Evolutionary conservation across 1,139 yeast species (phyloP).

Genomic region (Suhomyces anneliseae): DNA sequence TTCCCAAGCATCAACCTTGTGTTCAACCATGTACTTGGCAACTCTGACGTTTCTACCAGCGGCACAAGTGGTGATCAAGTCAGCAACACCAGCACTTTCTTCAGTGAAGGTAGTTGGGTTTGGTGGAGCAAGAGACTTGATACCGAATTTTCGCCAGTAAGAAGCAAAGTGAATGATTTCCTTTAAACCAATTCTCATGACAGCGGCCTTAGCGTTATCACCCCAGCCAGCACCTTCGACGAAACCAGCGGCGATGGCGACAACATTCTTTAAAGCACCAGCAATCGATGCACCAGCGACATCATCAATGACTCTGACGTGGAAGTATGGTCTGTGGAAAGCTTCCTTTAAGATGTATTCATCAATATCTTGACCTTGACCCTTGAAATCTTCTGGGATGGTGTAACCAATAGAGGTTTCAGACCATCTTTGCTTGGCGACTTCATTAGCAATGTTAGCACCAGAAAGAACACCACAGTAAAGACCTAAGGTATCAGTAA

Average conservation of each 20-base stretch:
- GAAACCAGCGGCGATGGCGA: conserved; percentile 91
- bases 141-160: conserved; percentile 64
- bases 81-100: conserved; percentile 96
- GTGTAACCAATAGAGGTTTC: conserved; percentile 94
- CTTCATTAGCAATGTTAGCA: conserved; percentile 93
- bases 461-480: conserved; percentile 95
- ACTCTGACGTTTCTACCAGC: conserved; percentile 95
- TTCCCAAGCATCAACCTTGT: conserved; percentile 69
- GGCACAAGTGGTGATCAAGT: conserved; percentile 91
- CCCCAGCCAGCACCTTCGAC: conserved; percentile 98
- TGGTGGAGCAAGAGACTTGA: conserved; percentile 62
- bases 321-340: conserved; percentile 96
- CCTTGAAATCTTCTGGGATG: conserved; percentile 66
- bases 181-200: conserved; percentile 88
- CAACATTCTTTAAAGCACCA: conserved; percentile 92
- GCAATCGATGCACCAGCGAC: conserved; percentile 93
- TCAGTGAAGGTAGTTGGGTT: conserved; percentile 78
- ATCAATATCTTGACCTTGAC: conserved; percentile 74
- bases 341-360: conserved; percentile 64
- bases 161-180: conserved; percentile 68
- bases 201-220: conserved; percentile 93
- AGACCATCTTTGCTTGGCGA: conserved; percentile 89
- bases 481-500: conserved; percentile 74
- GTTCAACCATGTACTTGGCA: conserved; percentile 73
- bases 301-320: conserved; percentile 83